Percentiles rank a stretch among this genome's conserved stretches.
These are phyloP conservation scores for Albugo laibachii DNA, from an alignment of 352 stramenopile species.

Conservation along the genomic window DNA sequence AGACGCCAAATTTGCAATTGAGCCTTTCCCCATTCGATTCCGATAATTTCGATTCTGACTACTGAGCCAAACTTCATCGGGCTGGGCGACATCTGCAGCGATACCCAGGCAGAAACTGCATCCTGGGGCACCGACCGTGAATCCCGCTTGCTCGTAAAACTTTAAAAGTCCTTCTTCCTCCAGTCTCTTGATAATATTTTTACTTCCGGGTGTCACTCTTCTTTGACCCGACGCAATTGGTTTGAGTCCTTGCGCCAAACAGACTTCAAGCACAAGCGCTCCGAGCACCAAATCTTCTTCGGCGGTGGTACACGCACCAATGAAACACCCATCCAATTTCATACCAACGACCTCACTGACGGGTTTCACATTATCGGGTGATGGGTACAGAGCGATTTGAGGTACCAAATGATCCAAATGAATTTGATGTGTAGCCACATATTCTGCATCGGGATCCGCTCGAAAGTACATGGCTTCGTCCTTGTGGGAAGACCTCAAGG, in stretches of 20 bases:
- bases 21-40: constrained; percentile 72
- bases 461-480: constrained; percentile 66
- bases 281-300: constrained; percentile 68
- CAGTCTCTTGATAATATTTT: constrained; percentile 69
- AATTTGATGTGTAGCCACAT: constrained; percentile 61
- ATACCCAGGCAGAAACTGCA: constrained; percentile 74
- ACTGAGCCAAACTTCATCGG: constrained; percentile 71
- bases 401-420: constrained; percentile 40
- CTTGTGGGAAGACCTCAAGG: constrained; percentile 48
- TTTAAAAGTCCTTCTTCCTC: constrained; percentile 47
- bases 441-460: constrained; percentile 44
- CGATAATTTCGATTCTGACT: constrained; percentile 77
- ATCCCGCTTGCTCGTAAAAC: constrained; percentile 63
- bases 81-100: constrained; percentile 53
- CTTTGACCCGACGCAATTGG: constrained; percentile 33
- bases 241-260: constrained; percentile 43
- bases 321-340: constrained; percentile 75
- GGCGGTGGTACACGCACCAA: constrained; percentile 62
- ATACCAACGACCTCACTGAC: constrained; percentile 43
- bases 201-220: constrained; percentile 53
- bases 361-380: constrained; percentile 56
- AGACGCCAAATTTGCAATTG: constrained; percentile 60
- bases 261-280: constrained; percentile 53
- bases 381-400: constrained; percentile 61
- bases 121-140: constrained; percentile 47